These are phyloP conservation scores for Aspergillus ochraceus DNA, from an alignment of 2,329 filamentous ascomycete species.

Conservation along the genomic window DNA sequence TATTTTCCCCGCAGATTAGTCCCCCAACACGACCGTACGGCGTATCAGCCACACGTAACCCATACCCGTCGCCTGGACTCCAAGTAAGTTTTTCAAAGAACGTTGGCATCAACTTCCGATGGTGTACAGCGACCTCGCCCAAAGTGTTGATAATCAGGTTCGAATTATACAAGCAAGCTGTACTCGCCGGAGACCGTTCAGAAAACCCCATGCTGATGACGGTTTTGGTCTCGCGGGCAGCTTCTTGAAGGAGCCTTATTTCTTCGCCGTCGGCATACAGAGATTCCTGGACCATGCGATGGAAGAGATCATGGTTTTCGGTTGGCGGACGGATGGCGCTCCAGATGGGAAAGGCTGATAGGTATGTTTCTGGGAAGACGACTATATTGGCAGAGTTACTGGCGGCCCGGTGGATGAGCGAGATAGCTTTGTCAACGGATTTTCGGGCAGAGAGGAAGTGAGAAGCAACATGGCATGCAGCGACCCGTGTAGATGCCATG, in stretches of 20 bases:
- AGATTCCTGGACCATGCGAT: constrained; percentile 47
- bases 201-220: constrained; percentile 54
- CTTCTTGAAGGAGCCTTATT: constrained; percentile 40
- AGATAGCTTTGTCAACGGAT: constrained; percentile 51
- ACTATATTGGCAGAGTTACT: constrained; percentile 49
- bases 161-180: constrained; percentile 53
- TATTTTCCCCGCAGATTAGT: constrained; percentile 59
- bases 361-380: constrained; percentile 56
- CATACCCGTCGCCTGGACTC: constrained; percentile 54
- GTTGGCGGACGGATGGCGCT: constrained; percentile 48
- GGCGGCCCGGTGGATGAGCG: constrained; percentile 48
- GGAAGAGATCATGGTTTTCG: constrained; percentile 53
- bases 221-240: constrained; percentile 39
- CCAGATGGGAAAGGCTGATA: constrained; percentile 57
- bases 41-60: constrained; percentile 50
- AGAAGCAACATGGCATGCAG: constrained; percentile 38
- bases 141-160: constrained; percentile 49
- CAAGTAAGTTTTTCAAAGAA: constrained; percentile 60
- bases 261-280: constrained; percentile 51
- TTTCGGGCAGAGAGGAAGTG: constrained; percentile 49
- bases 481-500: too few species aligned
- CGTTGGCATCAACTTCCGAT: constrained; percentile 56
- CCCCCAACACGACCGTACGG: constrained; percentile 12
- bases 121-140: constrained; percentile 52
- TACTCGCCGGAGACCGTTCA: constrained; percentile 47